These are phyloP conservation scores for Cantharellus anzutake DNA, from an alignment of 768 basidiomycete species.

Conservation along the genomic window DNA sequence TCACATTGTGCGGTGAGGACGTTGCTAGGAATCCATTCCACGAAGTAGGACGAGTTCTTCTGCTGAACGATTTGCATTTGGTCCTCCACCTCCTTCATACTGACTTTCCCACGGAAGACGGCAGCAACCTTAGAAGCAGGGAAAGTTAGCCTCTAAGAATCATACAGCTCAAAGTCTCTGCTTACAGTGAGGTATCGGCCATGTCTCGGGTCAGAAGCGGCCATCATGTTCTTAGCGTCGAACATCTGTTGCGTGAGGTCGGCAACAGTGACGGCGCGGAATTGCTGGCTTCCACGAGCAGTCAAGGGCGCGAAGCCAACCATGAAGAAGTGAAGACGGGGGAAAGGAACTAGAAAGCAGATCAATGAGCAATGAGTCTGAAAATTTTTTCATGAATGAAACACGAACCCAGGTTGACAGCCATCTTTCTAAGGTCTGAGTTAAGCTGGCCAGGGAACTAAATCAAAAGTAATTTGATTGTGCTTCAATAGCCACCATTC, in stretches of 20 bases:
- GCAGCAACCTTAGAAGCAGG: constrained; percentile 46
- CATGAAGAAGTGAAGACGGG: constrained; percentile 99
- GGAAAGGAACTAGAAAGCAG: constrained; percentile 62
- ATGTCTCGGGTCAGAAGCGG: constrained; percentile 89
- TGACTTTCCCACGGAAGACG: constrained; percentile 96
- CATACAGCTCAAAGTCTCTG: constrained; percentile 1
- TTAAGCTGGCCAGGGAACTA: constrained; percentile 97
- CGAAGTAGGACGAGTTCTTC: constrained; percentile 97
- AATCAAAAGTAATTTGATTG: background rate
- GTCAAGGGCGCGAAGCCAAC: constrained; percentile 91
- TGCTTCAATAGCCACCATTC: background rate
- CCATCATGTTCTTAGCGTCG: constrained; percentile 99
- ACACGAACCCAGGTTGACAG: constrained; percentile 89
- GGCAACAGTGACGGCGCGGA: constrained; percentile 91
- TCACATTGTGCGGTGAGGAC: constrained; percentile 96
- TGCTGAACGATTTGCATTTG: constrained; percentile 95
- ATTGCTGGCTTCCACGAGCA: constrained; percentile 83
- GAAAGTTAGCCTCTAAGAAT: background rate
- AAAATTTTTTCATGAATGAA: background rate
- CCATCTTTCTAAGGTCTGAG: constrained; percentile 93
- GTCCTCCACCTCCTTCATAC: constrained; percentile 99
- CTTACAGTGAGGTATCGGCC: constrained; percentile 91
- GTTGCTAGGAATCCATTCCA: constrained; percentile 99
- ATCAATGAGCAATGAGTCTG: background rate
- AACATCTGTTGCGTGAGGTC: constrained; percentile 99